Conservation (phyloP, 2,329 filamentous ascomycete species). For the Tolypocladium tropicale region DNA sequence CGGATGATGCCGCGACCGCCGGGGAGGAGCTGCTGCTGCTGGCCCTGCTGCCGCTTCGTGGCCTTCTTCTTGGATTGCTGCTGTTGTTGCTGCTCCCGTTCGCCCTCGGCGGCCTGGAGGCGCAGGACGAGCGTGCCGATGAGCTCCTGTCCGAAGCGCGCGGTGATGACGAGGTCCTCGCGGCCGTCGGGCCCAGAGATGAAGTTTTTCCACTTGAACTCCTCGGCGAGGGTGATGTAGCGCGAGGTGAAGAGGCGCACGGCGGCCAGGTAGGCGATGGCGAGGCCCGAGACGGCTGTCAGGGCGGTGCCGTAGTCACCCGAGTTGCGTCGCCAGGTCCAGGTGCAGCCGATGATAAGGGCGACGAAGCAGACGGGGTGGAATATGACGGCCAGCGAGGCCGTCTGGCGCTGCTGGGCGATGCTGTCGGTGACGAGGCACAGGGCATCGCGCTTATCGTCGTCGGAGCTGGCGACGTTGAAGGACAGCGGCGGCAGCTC, state of each 20-base stretch:
- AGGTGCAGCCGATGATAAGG: slow-evolving; percentile 27
- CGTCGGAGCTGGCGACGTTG: slow-evolving; percentile 36
- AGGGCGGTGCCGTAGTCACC: slow-evolving; percentile 42
- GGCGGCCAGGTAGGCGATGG: slow-evolving; percentile 51
- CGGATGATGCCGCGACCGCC: slow-evolving; percentile 57
- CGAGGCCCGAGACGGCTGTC: slow-evolving; percentile 46
- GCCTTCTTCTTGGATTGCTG: neutral
- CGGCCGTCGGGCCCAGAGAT: slow-evolving; percentile 15
- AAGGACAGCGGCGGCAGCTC: slow-evolving; percentile 52
- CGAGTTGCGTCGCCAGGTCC: slow-evolving; percentile 27
- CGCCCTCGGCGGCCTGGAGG: slow-evolving; percentile 28
- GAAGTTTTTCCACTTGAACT: slow-evolving; percentile 52
- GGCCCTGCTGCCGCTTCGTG: neutral
- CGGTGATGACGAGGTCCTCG: slow-evolving; percentile 49
- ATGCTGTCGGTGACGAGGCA: slow-evolving; percentile 70
- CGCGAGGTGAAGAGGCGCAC: slow-evolving; percentile 49
- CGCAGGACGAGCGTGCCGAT: slow-evolving; percentile 62
- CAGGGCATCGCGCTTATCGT: slow-evolving; percentile 57
- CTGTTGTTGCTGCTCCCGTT: slow-evolving; percentile 4
- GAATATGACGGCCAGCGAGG: slow-evolving; percentile 52
- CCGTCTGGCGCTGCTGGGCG: slow-evolving; percentile 67
- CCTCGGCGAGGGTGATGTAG: slow-evolving; percentile 56
- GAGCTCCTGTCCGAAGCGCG: slow-evolving; percentile 54
- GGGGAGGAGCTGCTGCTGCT: slow-evolving; percentile 12
- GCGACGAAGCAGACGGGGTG: slow-evolving; percentile 43